These are phyloP conservation scores for Candida qinlingensis DNA, from an alignment of 805 yeast genomes.

Conservation along the genomic window DNA sequence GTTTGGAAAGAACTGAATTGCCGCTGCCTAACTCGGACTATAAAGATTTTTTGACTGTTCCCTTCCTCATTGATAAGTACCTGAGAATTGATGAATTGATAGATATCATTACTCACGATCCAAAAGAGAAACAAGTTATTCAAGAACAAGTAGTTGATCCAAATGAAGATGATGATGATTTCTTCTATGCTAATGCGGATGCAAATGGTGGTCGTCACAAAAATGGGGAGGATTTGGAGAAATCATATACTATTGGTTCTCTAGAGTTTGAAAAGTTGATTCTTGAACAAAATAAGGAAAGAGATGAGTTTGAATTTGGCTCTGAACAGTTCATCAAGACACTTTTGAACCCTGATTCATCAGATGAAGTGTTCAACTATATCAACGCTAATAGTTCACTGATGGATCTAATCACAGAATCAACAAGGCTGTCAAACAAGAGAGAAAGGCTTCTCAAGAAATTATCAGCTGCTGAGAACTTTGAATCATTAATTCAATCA, in stretches of 20 bases:
- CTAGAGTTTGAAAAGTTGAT: slow-evolving; percentile 30
- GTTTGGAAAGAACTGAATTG: slow-evolving; percentile 49
- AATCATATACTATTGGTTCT: slow-evolving; percentile 26
- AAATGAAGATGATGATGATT: slow-evolving; percentile 15
- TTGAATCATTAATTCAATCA: slow-evolving; percentile 9
- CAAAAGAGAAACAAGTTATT: background rate
- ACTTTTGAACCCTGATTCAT: slow-evolving; percentile 25
- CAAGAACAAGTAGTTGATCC: background rate
- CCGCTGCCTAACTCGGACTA: slow-evolving; percentile 43
- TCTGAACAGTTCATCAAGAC: slow-evolving; percentile 55
- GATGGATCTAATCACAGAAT: slow-evolving; percentile 20
- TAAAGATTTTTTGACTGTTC: slow-evolving; percentile 61
- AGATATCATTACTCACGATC: slow-evolving; percentile 32
- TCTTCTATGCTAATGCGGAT: slow-evolving; percentile 5
- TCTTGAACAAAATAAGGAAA: slow-evolving; percentile 27
- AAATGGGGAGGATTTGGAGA: slow-evolving; percentile 8
- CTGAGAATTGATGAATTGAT: slow-evolving; percentile 55
- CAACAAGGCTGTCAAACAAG: slow-evolving; percentile 18
- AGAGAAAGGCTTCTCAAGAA: slow-evolving; percentile 18
- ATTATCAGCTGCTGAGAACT: slow-evolving; percentile 19
- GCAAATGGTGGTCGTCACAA: slow-evolving; percentile 1
- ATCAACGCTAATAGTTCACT: slow-evolving; percentile 19
- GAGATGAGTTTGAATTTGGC: slow-evolving; percentile 42
- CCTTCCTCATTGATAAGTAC: slow-evolving; percentile 63
- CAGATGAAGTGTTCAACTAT: slow-evolving; percentile 19